Evolutionary conservation across 2,329 filamentous ascomycete genomes (phyloP), one percentile per base, ranked within the genome.

Genomic region (Ramularia collo-cygni): DNA sequence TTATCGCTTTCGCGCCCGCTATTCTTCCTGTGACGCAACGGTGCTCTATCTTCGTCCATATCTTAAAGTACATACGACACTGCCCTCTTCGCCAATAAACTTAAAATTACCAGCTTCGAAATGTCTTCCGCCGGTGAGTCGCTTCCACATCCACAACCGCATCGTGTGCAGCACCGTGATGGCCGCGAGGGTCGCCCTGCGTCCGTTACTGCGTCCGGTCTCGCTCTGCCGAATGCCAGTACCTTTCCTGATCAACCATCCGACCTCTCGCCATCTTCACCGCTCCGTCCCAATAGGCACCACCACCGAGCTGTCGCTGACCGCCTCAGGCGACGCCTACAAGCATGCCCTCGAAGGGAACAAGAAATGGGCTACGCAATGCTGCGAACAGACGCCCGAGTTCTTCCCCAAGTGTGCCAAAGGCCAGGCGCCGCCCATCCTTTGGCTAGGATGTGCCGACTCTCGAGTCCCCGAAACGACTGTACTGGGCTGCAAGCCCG

Each of bases 381-480:
- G 79, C 50, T 64, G 72, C 35, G 70, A 77, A 48, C 71, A 79
- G 54, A 77, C 88, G 49, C 83, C 85, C 2, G 69, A 77, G 12
- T 81, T 86, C 66, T 87, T 90, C 66, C 67, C 75, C 33, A 76
- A 72, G 43, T 71, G 85, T 36, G 77, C 81, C 18, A 68, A 70
- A 45, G 81, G 82, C 48, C 85, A 90, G 62, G 64, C 73, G 2
- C 79, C 80, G 8, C 66, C 73, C 45, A 79, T 82, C 47, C 72
- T 93, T 43, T 93, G 86, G 86, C 76, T 93, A 51, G 87, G 87
- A 44, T 94, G 87, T 68, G 84, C 85, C 55, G 87, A 93, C 69
- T 86, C 81, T 28, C 83, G 87, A 49, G 81, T 85, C 52, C 86
- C 87, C 1, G 87, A 92, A 64, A 90, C 85, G 4, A 87, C 81